Evolutionary conservation across 106 monocot genomes (phyloP).

Genomic region (Allium fistulosum): DNA sequence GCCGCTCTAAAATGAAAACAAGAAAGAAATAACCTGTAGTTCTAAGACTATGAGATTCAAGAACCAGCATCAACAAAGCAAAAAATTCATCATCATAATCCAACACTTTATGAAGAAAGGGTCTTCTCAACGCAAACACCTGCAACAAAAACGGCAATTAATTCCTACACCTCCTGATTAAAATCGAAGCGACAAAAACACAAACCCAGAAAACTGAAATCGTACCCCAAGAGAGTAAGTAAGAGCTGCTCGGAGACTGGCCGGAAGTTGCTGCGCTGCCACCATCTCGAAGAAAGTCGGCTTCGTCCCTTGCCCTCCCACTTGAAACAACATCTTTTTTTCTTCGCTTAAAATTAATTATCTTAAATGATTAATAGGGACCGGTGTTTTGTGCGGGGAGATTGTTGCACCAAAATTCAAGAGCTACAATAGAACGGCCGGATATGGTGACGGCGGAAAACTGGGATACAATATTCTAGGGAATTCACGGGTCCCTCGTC

Average conservation of each 20-base stretch:
- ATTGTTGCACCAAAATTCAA: too few relatives aligned
- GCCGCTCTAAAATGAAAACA: background rate
- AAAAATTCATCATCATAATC: conserved; percentile 97
- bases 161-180: background rate
- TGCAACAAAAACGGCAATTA: conserved; percentile 12
- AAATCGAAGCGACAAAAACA: background rate
- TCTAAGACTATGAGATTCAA: conserved; percentile 86
- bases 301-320: conserved; percentile 89
- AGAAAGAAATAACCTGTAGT: conserved; percentile 49
- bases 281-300: conserved; percentile 99
- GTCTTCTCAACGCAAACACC: conserved; percentile 84
- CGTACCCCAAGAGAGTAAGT: conserved; percentile 84
- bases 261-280: conserved; percentile 93
- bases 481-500: too few relatives aligned
- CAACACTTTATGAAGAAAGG: conserved; percentile 77
- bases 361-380: too few relatives aligned
- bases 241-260: conserved; percentile 85
- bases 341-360: background rate
- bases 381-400: too few relatives aligned
- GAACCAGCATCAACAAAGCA: conserved; percentile 81
- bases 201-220: background rate
- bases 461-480: too few relatives aligned
- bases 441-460: too few relatives aligned
- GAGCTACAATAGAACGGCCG: too few relatives aligned
- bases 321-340: conserved; percentile 72